Percentiles rank a stretch among this genome's conserved stretches.
Evolutionary conservation across 257 asterid species (phyloP).

Genomic region (Jacaranda copaia): DNA sequence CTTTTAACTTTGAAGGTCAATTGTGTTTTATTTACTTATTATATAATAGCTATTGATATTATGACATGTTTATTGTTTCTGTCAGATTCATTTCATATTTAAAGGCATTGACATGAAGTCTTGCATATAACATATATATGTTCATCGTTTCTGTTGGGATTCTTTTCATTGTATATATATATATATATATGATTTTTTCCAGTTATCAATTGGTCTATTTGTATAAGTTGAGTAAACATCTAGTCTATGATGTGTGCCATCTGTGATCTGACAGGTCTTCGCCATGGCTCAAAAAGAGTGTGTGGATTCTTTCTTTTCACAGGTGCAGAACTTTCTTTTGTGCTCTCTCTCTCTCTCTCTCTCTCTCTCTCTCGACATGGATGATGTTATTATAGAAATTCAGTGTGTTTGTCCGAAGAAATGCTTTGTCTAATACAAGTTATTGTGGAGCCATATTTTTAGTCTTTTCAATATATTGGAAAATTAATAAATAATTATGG

Average conservation of each 20-base stretch:
- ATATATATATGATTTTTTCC: background rate
- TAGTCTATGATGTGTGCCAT: slow-evolving; percentile 36
- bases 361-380: slow-evolving; percentile 3
- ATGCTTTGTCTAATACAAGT: background rate
- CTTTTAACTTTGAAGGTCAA: slow-evolving; percentile 8
- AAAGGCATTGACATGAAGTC: slow-evolving; percentile 18
- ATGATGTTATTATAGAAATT: background rate
- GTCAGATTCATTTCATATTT: background rate
- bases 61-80: background rate
- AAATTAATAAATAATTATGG: background rate
- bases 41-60: slow-evolving; percentile 19
- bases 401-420: slow-evolving; percentile 26
- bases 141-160: background rate
- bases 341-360: slow-evolving; percentile 4
- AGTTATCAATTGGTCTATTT: background rate
- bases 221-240: slow-evolving; percentile 15
- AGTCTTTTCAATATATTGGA: slow-evolving; percentile 3
- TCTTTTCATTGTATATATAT: background rate
- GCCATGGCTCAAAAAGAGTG: slow-evolving; percentile 93
- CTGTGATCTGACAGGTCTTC: slow-evolving; percentile 71
- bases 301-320: slow-evolving; percentile 88
- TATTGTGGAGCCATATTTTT: slow-evolving; percentile 2
- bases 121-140: background rate
- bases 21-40: slow-evolving; percentile 13
- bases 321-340: slow-evolving; percentile 54